Conservation (phyloP, 2,329 filamentous ascomycete species). For the Botrytis tulipae region DNA sequence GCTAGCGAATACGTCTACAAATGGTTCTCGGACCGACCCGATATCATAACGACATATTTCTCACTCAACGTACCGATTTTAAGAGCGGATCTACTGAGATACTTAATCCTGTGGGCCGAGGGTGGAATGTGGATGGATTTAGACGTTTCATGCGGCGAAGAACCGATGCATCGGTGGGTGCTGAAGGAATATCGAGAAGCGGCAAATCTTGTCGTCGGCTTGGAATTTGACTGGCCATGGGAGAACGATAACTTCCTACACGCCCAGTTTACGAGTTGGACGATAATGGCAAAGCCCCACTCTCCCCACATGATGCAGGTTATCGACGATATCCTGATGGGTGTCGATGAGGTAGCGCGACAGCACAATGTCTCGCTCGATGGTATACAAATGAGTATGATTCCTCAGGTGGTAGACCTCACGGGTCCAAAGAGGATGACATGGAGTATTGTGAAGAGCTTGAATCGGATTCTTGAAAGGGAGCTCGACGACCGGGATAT, state of each 20-base stretch:
- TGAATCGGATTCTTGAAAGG: slow-evolving; percentile 26
- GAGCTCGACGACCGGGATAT: slow-evolving; percentile 27
- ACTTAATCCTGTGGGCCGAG: neutral
- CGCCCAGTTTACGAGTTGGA: slow-evolving; percentile 37
- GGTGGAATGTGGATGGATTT: slow-evolving; percentile 1
- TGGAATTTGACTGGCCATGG: slow-evolving; percentile 40
- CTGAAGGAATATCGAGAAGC: slow-evolving; percentile 36
- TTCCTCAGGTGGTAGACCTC: slow-evolving; percentile 33
- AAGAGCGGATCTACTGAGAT: neutral
- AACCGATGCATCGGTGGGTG: slow-evolving; percentile 36
- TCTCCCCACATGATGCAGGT: slow-evolving; percentile 32
- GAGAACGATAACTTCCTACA: neutral
- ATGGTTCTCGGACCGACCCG: neutral
- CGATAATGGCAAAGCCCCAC: slow-evolving; percentile 33
- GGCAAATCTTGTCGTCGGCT: slow-evolving; percentile 40
- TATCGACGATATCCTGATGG: slow-evolving; percentile 34
- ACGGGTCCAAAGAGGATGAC: slow-evolving; percentile 36
- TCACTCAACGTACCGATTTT: neutral
- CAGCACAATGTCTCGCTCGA: slow-evolving; percentile 24
- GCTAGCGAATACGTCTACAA: neutral
- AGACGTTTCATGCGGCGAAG: neutral
- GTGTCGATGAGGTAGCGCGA: slow-evolving; percentile 18
- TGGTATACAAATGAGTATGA: slow-evolving; percentile 10
- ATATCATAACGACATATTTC: neutral
- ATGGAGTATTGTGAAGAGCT: slow-evolving; percentile 30